Conservation (phyloP, 371 early-diverging fungal species). For the Basidiobolus meristosporus region DNA sequence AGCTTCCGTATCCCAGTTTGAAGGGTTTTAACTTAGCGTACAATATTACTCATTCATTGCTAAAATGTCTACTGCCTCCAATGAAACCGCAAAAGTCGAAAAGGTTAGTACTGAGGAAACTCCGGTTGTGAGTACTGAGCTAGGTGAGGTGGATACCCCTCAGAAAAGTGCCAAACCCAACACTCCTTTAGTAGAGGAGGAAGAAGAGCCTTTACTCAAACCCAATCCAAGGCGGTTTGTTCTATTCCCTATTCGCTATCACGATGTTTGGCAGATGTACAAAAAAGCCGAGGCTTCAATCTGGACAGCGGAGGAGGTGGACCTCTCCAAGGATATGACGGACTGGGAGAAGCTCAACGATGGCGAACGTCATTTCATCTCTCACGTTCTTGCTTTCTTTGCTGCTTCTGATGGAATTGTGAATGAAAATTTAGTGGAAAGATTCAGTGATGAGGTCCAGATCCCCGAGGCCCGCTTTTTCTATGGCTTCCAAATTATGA, state of each 20-base stretch:
- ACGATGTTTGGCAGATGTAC: slow-evolving; percentile 97
- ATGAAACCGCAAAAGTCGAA: no score
- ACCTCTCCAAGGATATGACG: slow-evolving; percentile 82
- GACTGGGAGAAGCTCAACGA: slow-evolving; percentile 93
- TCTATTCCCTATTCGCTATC: slow-evolving; percentile 90
- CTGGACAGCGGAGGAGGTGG: slow-evolving; percentile 99
- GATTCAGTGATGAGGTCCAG: slow-evolving; percentile 95
- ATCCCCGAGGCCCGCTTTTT: slow-evolving; percentile 97
- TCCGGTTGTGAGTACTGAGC: no score
- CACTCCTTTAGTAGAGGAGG: neutral
- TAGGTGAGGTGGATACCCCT: no score
- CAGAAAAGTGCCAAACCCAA: neutral
- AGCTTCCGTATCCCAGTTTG: no score
- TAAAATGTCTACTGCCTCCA: no score
- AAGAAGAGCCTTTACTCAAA: slow-evolving; percentile 16
- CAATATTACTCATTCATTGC: no score
- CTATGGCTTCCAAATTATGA: slow-evolving; percentile 99
- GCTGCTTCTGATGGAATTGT: slow-evolving; percentile 99
- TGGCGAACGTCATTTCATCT: slow-evolving; percentile 93
- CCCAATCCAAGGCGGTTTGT: slow-evolving; percentile 78
- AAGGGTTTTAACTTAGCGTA: no score
- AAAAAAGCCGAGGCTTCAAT: slow-evolving; percentile 99
- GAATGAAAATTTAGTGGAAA: slow-evolving; percentile 94
- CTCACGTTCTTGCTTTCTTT: slow-evolving; percentile 97
- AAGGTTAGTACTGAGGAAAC: no score